phyloP scores from a whole-genome alignment of 1,284 basidiomycete genomes.

The Peniophora sp. region DNA sequence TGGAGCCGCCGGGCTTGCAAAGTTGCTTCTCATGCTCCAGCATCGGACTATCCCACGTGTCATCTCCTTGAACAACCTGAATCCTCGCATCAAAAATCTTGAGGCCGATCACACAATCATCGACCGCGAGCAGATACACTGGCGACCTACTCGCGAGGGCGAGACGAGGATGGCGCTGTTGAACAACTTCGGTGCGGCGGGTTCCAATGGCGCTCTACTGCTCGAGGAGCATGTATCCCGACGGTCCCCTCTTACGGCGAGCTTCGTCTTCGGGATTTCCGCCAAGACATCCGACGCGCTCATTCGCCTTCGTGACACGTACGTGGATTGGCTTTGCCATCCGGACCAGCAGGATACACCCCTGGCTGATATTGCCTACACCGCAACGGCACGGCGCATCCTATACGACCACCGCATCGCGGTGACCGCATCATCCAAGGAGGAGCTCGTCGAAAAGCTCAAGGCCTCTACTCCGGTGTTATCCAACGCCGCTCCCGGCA shows the following conservation, averaged over 20 bases:
- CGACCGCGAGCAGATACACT: slow-evolving; percentile 29
- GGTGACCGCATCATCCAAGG: slow-evolving; percentile 30
- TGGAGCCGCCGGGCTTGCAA: slow-evolving; percentile 61
- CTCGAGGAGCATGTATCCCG: slow-evolving; percentile 45
- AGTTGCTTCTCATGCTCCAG: slow-evolving; percentile 60
- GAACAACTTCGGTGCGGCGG: slow-evolving; percentile 70
- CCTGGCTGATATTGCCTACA: slow-evolving; percentile 52
- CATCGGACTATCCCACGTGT: slow-evolving; percentile 48
- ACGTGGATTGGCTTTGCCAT: slow-evolving; percentile 36
- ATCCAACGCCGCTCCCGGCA: slow-evolving; percentile 20
- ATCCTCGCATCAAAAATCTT: slow-evolving; percentile 45
- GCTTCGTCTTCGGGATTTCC: slow-evolving; percentile 49
- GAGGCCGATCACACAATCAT: slow-evolving; percentile 44
- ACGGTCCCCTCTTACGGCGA: background rate
- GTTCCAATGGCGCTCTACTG: slow-evolving; percentile 57
- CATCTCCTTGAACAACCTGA: slow-evolving; percentile 49
- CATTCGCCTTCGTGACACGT: slow-evolving; percentile 36
- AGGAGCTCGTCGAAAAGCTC: slow-evolving; percentile 40
- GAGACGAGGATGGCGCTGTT: slow-evolving; percentile 44
- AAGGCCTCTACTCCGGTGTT: slow-evolving; percentile 21
- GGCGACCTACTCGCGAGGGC: slow-evolving; percentile 29
- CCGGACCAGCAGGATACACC: slow-evolving; percentile 16
- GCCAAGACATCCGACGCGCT: slow-evolving; percentile 44
- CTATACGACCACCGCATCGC: slow-evolving; percentile 45
- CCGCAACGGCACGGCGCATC: slow-evolving; percentile 55